Conservation (phyloP, 805 yeast genomes). For the Hanseniaspora meyeri region DNA sequence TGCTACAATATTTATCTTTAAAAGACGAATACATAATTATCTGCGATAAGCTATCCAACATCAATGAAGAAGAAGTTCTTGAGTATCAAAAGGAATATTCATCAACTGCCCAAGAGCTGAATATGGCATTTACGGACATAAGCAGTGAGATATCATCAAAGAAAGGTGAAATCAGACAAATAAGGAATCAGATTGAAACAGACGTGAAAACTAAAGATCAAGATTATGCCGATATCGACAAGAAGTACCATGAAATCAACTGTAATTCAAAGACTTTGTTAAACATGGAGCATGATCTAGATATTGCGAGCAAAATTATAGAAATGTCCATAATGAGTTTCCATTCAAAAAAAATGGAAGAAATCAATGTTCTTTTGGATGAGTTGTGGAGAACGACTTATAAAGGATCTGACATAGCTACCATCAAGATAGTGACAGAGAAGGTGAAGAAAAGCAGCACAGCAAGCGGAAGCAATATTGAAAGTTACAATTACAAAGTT, state of each 20-base stretch:
- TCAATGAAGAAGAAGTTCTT: slow-evolving; percentile 50
- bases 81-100: slow-evolving; percentile 50
- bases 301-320: slow-evolving; percentile 68
- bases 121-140: slow-evolving; percentile 38
- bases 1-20: slow-evolving; percentile 27
- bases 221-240: slow-evolving; percentile 60
- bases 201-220: slow-evolving; percentile 37
- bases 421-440: slow-evolving; percentile 76
- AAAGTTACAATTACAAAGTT: slow-evolving; percentile 83
- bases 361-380: slow-evolving; percentile 73
- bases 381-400: slow-evolving; percentile 92
- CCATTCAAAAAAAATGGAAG: slow-evolving; percentile 84
- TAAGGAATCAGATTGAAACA: slow-evolving; percentile 54
- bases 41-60: slow-evolving; percentile 31
- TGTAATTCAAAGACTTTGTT: slow-evolving; percentile 5
- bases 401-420: slow-evolving; percentile 88
- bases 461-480: slow-evolving; percentile 23
- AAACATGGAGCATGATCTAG: slow-evolving; percentile 40
- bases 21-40: slow-evolving; percentile 48
- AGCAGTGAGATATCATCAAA: slow-evolving; percentile 62
- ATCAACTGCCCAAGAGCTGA: slow-evolving; percentile 39
- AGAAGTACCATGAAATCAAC: slow-evolving; percentile 26
- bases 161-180: slow-evolving; percentile 74
- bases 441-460: slow-evolving; percentile 31
- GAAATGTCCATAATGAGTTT: slow-evolving; percentile 89